phyloP scores from a whole-genome alignment of 2,329 filamentous ascomycete species.

The Fusarium pseudonygamai region DNA sequence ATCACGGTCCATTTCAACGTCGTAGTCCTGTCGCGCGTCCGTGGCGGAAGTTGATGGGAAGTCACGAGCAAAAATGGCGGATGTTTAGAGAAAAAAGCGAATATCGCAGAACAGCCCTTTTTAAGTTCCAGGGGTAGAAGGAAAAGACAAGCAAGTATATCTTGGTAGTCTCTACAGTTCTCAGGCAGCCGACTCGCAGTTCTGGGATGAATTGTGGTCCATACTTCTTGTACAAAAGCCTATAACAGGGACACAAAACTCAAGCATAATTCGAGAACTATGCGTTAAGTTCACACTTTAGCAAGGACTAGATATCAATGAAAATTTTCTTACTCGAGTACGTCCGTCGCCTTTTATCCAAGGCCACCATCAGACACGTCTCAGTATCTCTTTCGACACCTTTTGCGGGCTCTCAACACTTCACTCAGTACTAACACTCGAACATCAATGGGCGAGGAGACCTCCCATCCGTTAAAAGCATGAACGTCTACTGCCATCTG shows the following conservation, averaged over 20 bases:
- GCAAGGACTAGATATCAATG: background rate
- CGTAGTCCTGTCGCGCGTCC: background rate
- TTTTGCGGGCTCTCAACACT: background rate
- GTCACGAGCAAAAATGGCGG: no score
- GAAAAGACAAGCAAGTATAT: no score
- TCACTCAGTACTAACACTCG: background rate
- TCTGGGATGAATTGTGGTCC: no score
- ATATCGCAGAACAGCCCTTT: background rate
- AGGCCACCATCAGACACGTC: background rate
- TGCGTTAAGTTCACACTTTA: background rate
- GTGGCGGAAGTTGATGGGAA: background rate
- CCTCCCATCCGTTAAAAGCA: background rate
- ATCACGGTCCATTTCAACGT: background rate
- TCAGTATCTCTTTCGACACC: background rate
- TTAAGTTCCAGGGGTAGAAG: background rate
- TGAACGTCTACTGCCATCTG: fast-evolving
- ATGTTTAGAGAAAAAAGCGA: background rate
- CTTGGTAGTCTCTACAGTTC: background rate
- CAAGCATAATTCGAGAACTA: background rate
- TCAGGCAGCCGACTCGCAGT: background rate
- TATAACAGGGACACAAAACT: background rate
- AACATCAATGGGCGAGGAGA: no score
- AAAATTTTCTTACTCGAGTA: background rate
- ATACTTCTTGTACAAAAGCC: background rate
- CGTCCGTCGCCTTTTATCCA: background rate